A percentile compares a stretch with the other conserved stretches of the same genome.
Evolutionary conservation across 2,329 filamentous ascomycete genomes (phyloP).

Genomic region (Verticillium dahliae): DNA sequence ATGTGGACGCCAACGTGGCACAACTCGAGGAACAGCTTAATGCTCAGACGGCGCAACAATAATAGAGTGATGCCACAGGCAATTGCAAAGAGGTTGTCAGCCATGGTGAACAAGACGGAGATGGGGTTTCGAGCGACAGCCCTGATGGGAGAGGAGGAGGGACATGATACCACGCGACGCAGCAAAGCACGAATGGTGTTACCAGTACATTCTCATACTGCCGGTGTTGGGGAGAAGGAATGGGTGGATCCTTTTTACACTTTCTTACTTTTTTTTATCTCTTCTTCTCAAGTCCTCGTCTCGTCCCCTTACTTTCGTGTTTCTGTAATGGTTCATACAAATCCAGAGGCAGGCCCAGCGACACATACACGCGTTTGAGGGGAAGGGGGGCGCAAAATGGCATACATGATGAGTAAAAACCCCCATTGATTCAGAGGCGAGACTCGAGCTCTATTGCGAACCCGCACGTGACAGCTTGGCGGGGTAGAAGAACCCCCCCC

Average conservation of each 20-base stretch:
- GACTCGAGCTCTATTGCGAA: background rate
- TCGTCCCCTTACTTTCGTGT: background rate
- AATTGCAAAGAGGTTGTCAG: too few relatives aligned
- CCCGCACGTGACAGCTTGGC: background rate
- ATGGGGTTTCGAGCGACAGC: background rate
- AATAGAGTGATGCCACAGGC: background rate
- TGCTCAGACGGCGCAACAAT: conserved; percentile 24
- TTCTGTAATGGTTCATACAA: conserved; percentile 10
- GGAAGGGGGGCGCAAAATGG: background rate
- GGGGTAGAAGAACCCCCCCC: background rate
- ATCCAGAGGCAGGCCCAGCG: background rate
- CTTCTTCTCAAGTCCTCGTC: too few relatives aligned
- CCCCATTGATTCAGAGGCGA: background rate
- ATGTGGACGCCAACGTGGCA: conserved; percentile 57
- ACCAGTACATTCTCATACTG: conserved; percentile 12
- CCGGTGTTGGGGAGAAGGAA: conserved; percentile 12
- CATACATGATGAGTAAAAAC: background rate
- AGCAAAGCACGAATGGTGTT: conserved; percentile 6
- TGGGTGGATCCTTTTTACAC: background rate
- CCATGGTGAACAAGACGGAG: too few relatives aligned
- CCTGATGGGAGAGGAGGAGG: background rate
- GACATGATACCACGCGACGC: conserved; percentile 14
- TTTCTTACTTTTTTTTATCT: background rate
- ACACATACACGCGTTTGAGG: background rate
- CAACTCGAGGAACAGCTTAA: conserved; percentile 27